phyloP scores from a whole-genome alignment of 1,284 basidiomycete genomes.

The Pyrrhoderma lamaoense region DNA sequence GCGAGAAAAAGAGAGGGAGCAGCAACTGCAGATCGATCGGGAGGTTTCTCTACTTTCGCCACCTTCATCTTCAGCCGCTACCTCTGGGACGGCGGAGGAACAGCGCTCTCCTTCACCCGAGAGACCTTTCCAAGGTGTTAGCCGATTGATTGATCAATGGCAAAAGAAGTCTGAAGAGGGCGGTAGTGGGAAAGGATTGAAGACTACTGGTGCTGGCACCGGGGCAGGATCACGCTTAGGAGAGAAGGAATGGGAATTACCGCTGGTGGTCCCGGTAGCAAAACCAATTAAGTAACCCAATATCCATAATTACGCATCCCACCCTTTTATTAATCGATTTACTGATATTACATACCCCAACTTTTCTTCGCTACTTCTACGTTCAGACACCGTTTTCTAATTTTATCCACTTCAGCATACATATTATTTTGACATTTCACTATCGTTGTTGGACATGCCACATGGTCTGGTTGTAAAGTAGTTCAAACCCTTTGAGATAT shows the following conservation, averaged over 20 bases:
- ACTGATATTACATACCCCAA: too few relatives aligned
- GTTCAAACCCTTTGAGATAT: too few relatives aligned
- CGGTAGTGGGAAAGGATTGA: constrained; percentile 33
- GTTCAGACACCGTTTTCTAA: too few relatives aligned
- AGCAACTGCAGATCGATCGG: too few relatives aligned
- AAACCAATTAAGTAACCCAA: not conserved
- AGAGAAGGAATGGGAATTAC: constrained; percentile 13
- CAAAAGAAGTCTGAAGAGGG: constrained; percentile 57
- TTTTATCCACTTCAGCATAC: too few relatives aligned
- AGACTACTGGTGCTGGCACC: constrained; percentile 36
- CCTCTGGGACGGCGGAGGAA: not conserved
- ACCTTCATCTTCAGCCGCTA: not conserved
- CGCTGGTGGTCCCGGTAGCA: constrained; percentile 2
- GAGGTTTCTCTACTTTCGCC: not conserved
- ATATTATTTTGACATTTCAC: too few relatives aligned
- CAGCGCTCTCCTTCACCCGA: constrained; percentile 52
- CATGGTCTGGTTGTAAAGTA: too few relatives aligned
- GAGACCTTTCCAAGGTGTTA: constrained; percentile 70
- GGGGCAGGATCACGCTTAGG: constrained; percentile 28
- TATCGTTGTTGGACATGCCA: too few relatives aligned
- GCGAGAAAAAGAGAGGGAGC: too few relatives aligned
- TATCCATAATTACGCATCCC: too few relatives aligned
- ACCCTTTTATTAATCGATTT: too few relatives aligned
- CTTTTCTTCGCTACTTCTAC: too few relatives aligned
- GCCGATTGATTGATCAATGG: constrained; percentile 77